phyloP scores from a whole-genome alignment of 192 early-diverging fungal species.

The Backusella australiensis region DNA sequence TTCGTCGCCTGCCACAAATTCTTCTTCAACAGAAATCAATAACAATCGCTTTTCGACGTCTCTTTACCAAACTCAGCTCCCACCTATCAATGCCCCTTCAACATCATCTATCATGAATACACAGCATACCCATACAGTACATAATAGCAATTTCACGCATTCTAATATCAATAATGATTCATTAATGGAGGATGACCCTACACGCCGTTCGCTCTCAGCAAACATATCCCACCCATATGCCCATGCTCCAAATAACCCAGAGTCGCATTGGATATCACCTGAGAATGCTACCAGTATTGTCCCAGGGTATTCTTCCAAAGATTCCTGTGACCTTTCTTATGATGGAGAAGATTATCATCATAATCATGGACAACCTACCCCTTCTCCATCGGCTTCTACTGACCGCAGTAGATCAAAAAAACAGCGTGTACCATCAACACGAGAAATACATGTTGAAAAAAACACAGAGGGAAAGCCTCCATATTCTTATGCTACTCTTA shows the following conservation, averaged over 20 bases:
- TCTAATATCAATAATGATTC: not conserved
- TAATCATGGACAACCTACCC: slow-evolving; percentile 6
- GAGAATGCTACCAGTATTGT: not conserved
- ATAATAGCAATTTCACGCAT: not conserved
- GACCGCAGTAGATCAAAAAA: slow-evolving; percentile 16
- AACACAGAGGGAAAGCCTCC: slow-evolving; percentile 59
- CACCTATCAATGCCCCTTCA: slow-evolving; percentile 11
- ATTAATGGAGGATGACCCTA: not conserved
- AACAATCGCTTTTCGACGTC: not conserved
- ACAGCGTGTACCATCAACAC: not conserved
- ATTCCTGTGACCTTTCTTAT: slow-evolving; percentile 9
- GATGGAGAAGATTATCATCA: slow-evolving; percentile 8
- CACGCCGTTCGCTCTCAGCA: not conserved
- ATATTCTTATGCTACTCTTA: slow-evolving; percentile 78
- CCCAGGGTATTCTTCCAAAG: slow-evolving; percentile 3
- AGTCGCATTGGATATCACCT: not conserved
- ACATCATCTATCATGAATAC: not conserved
- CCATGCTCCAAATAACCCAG: not conserved
- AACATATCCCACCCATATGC: not conserved
- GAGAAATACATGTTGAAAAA: slow-evolving; percentile 31
- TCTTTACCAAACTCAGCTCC: slow-evolving; percentile 1
- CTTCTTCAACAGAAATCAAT: not conserved
- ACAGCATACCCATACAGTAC: not conserved
- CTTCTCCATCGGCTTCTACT: not conserved
- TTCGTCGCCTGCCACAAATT: not conserved